A percentile compares a stretch with the other conserved stretches of the same genome.
phyloP scores from a whole-genome alignment of 768 basidiomycete species.

The Suillus ampliporus region DNA sequence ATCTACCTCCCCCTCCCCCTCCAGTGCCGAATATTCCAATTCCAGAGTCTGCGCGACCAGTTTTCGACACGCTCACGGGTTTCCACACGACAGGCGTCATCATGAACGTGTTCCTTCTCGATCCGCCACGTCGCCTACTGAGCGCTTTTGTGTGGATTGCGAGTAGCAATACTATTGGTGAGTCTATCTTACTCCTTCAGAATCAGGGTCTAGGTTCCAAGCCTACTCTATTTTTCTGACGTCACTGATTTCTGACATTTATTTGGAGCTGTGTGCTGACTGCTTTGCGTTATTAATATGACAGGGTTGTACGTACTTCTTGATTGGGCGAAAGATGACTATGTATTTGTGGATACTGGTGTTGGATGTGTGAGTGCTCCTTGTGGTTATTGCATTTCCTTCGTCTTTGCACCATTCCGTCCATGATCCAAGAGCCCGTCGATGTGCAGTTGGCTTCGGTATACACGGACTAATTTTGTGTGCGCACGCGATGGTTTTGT shows the following conservation, averaged over 20 bases:
- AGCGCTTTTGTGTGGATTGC: slow-evolving; percentile 76
- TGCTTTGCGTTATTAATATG: slow-evolving; percentile 30
- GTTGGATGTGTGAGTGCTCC: slow-evolving; percentile 67
- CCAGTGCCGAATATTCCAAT: slow-evolving; percentile 1
- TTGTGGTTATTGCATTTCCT: slow-evolving; percentile 6
- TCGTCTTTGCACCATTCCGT: slow-evolving; percentile 6
- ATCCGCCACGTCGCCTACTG: slow-evolving; percentile 62
- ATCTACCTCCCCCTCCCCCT: slow-evolving; percentile 1
- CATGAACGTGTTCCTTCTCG: slow-evolving; percentile 79
- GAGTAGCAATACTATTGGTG: slow-evolving; percentile 41
- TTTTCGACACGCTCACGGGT: slow-evolving; percentile 62
- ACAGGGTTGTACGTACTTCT: slow-evolving; percentile 67
- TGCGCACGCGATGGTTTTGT: background rate
- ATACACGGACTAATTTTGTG: background rate
- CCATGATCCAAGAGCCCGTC: background rate
- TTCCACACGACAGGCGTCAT: slow-evolving; percentile 72
- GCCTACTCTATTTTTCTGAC: background rate
- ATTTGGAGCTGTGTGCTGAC: background rate
- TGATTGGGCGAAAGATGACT: slow-evolving; percentile 70
- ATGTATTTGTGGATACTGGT: slow-evolving; percentile 75
- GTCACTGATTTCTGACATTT: background rate
- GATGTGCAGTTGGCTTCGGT: no score
- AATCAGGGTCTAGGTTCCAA: background rate
- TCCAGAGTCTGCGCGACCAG: slow-evolving; percentile 40
- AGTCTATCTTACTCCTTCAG: slow-evolving; percentile 6